Base-by-base conservation (phyloP, 345 rosid species). In the Moricandia moricandioides region DNA sequence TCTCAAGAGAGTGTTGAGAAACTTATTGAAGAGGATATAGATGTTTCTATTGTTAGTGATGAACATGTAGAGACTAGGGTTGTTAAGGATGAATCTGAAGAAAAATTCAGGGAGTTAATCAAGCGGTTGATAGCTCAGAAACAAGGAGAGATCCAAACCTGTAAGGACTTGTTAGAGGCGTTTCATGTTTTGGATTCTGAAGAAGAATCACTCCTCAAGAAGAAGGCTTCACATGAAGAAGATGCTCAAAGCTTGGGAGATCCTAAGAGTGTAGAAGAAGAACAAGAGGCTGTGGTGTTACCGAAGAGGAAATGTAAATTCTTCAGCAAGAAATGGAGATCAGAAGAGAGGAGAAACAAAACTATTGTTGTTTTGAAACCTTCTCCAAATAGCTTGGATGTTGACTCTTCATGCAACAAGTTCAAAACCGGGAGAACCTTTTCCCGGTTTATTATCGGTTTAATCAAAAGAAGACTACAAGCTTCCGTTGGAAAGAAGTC, bases 341-440 rank as follows among this genome's bases (percentile, higher is more conserved):
- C 83, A 64, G 64, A 81, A 49, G 84, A 85, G 31, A 86, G 80
- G 80, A 74, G 69, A 71, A 80, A 65, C 54, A 86, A 83, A 73
- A 86, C 81, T 17, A 90, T 95, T 77, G 88, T 89, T 39, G 84
- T 92, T 79, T 81, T 95, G 82, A 90, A 87, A 77, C 78, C 88
- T 80, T 80, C 72, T 49, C 87, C 83, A 69, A 82, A 62, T 56
- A 78, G 75, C 57, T 69, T 76, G 45, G 65, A 67, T 61, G 52
- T 73, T 49, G 85, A 62, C 33, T 80, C 81, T 69, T 84, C 85
- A 63, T 78, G 9, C 31, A 83, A 90, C 78, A 90, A 92, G 88
- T 91, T 96, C 27, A 88, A 90, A 34, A 54, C 72, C 27, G 84
- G 83, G 45, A 71, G 76, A 33, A 83, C 13, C 0, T 67, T 69